These are phyloP conservation scores for Rosa rugosa DNA, from an alignment of 306 rosid species.

Conservation along the genomic window DNA sequence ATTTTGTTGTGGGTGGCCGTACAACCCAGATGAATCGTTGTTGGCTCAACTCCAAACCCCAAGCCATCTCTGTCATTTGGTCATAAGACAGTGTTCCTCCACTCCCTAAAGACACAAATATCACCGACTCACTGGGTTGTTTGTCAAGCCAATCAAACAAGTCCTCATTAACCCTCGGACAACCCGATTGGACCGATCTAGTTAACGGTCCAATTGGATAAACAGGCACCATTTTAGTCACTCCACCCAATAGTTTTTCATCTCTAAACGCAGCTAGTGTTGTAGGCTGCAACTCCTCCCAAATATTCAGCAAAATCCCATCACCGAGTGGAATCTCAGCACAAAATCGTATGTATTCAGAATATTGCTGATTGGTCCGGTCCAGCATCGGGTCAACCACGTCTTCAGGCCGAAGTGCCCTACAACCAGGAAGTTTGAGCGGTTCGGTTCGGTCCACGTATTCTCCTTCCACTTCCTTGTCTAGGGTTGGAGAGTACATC, in stretches of 20 bases:
- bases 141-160: constrained; percentile 46
- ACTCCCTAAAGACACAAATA: constrained; percentile 65
- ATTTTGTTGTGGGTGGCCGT: constrained; percentile 33
- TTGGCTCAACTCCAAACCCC: constrained; percentile 60
- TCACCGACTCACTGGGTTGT: constrained; percentile 47
- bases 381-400: constrained; percentile 33
- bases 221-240: constrained; percentile 26
- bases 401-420: constrained; percentile 37
- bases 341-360: background rate
- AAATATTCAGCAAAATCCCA: constrained; percentile 60
- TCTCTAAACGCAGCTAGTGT: constrained; percentile 25
- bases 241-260: constrained; percentile 16
- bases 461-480: constrained; percentile 30
- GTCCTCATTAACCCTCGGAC: background rate
- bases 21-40: constrained; percentile 70
- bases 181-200: background rate
- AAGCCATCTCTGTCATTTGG: constrained; percentile 56
- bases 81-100: constrained; percentile 55
- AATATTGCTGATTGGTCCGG: constrained; percentile 26
- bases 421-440: constrained; percentile 41
- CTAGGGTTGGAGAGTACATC: constrained; percentile 23
- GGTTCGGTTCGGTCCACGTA: constrained; percentile 34
- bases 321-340: constrained; percentile 11
- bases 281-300: constrained; percentile 46
- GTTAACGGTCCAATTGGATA: constrained; percentile 57